phyloP scores from a whole-genome alignment of 1,284 basidiomycete species.

The Gymnopus androsaceus region DNA sequence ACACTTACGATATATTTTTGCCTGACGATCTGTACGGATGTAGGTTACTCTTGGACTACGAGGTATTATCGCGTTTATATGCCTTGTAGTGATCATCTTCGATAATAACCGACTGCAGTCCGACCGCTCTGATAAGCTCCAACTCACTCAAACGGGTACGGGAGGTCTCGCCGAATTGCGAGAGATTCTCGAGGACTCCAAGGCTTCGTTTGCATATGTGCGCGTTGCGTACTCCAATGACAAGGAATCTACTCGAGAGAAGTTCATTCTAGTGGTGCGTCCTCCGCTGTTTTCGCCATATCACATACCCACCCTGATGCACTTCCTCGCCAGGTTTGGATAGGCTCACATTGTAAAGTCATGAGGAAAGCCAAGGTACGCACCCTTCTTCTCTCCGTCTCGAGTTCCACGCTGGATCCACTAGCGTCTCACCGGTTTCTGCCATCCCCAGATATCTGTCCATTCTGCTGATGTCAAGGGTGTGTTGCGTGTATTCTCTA shows the following conservation, averaged over 20 bases:
- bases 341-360: conserved; percentile 81
- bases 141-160: conserved; percentile 74
- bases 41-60: conserved; percentile 79
- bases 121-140: conserved; percentile 83
- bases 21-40: no score
- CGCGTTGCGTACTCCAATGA: conserved; percentile 86
- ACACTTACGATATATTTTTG: no score
- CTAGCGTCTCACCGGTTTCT: conserved; percentile 33
- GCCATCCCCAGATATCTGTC: conserved; percentile 73
- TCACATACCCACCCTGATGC: conserved; percentile 5
- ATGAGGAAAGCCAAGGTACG: conserved; percentile 89
- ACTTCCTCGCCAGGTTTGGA: conserved; percentile 60
- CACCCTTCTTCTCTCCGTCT: conserved; percentile 16
- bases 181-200: conserved; percentile 70
- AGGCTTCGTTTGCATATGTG: conserved; percentile 82
- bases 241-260: conserved; percentile 84
- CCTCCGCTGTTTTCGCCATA: conserved; percentile 16
- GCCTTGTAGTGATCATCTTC: conserved; percentile 18
- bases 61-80: conserved; percentile 47
- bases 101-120: conserved; percentile 42
- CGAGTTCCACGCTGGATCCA: conserved; percentile 26
- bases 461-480: conserved; percentile 85
- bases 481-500: conserved; percentile 76
- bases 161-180: conserved; percentile 79
- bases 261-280: conserved; percentile 81